Evolutionary conservation across 2,329 filamentous ascomycete species (phyloP).

Genomic region (Dactylellina drechsleri): DNA sequence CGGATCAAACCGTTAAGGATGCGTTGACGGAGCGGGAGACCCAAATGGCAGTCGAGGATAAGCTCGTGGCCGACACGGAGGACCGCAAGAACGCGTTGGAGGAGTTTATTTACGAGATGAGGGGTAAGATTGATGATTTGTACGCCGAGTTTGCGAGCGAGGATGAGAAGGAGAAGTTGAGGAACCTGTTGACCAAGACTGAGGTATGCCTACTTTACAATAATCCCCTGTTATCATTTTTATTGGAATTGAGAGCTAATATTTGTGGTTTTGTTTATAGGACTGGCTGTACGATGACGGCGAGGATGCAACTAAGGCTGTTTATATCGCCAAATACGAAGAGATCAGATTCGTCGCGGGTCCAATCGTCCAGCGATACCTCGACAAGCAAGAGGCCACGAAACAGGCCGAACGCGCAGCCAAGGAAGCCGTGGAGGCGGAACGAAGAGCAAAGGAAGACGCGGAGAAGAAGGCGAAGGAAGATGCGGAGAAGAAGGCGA

Average conservation of each 20-base stretch:
- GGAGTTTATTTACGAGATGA: constrained; percentile 94
- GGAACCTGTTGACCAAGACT: constrained; percentile 79
- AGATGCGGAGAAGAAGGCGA: constrained; percentile 71
- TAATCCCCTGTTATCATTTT: not conserved
- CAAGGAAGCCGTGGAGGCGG: constrained; percentile 68
- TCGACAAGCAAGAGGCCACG: constrained; percentile 91
- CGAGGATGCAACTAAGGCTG: constrained; percentile 90
- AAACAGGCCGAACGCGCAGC: constrained; percentile 77
- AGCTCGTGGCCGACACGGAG: constrained; percentile 96
- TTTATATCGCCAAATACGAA: constrained; percentile 94
- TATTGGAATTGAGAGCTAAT: constrained; percentile 16
- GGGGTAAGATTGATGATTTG: constrained; percentile 91
- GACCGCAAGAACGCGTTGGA: constrained; percentile 99
- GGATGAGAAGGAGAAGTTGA: constrained; percentile 89
- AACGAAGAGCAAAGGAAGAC: constrained; percentile 72
- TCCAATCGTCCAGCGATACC: constrained; percentile 91
- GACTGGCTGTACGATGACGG: constrained; percentile 99
- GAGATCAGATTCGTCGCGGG: constrained; percentile 91
- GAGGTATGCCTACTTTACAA: constrained; percentile 74
- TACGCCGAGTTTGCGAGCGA: constrained; percentile 89
- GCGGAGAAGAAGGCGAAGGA: constrained; percentile 73
- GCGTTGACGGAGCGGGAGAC: constrained; percentile 82
- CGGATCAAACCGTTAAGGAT: constrained; percentile 76
- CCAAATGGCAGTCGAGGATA: constrained; percentile 96
- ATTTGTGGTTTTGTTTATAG: constrained; percentile 64